Percentiles rank a stretch among this genome's conserved stretches.
phyloP scores from a whole-genome alignment of 208 protist species.

The Lotmaria passim region DNA sequence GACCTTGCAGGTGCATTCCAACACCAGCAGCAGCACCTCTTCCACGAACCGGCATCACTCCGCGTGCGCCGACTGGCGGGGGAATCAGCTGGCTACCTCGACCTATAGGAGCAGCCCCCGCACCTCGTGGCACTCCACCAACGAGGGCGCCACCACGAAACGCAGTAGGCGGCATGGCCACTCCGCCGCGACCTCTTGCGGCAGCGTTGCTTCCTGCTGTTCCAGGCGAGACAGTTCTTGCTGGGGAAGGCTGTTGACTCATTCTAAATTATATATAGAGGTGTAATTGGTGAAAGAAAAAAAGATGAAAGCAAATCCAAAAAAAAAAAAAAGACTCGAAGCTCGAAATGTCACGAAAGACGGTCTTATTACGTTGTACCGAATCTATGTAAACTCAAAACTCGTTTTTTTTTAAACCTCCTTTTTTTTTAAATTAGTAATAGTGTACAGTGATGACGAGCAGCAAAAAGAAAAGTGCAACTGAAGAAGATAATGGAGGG shows the following conservation, averaged over 20 bases:
- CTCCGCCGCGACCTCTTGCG: background rate
- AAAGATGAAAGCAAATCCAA: background rate
- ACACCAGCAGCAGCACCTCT: background rate
- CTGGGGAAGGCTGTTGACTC: conserved; percentile 2
- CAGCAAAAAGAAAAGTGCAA: background rate
- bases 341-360: background rate
- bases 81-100: background rate
- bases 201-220: background rate
- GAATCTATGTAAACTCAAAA: too few species aligned
- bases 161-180: background rate
- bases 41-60: background rate
- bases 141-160: background rate
- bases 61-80: conserved; percentile 6
- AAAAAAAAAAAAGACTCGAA: background rate
- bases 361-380: background rate
- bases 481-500: background rate
- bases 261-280: too few species aligned
- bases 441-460: background rate
- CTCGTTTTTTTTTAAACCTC: too few species aligned
- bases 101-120: background rate
- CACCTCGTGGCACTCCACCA: background rate
- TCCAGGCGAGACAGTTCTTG: conserved; percentile 1
- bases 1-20: background rate
- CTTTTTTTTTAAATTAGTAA: background rate
- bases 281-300: background rate